Evolutionary conservation across 371 early-diverging fungal genomes (phyloP).

Genomic region (Circinella minor): DNA sequence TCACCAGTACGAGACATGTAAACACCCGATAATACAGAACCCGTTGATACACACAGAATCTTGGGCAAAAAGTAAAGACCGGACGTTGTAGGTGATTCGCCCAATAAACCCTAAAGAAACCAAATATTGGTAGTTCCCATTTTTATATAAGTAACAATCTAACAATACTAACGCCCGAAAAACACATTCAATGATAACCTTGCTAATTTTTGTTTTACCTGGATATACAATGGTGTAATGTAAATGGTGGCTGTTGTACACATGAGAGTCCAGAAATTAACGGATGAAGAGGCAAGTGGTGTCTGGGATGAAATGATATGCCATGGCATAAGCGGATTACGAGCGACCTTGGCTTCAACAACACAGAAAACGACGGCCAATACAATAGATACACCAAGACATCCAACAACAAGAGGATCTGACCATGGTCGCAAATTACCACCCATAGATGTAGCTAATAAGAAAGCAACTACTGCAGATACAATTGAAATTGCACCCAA

Average conservation of each 20-base stretch:
- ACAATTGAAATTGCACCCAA: slow-evolving; percentile 62
- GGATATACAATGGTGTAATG: slow-evolving; percentile 44
- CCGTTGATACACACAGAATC: slow-evolving; percentile 34
- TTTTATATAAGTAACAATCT: background rate
- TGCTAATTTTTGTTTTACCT: slow-evolving; percentile 16
- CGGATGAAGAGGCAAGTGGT: slow-evolving; percentile 41
- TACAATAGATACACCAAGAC: slow-evolving; percentile 54
- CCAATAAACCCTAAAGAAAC: slow-evolving; percentile 30
- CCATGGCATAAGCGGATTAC: slow-evolving; percentile 67
- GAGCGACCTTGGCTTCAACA: slow-evolving; percentile 62
- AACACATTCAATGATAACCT: background rate
- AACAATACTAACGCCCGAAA: background rate
- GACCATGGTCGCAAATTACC: slow-evolving; percentile 67
- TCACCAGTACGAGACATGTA: slow-evolving; percentile 54
- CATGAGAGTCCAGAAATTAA: slow-evolving; percentile 45
- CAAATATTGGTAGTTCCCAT: too few relatives aligned
- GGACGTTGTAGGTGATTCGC: slow-evolving; percentile 41
- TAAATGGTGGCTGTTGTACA: slow-evolving; percentile 36
- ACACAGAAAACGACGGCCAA: slow-evolving; percentile 53
- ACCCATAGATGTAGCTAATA: slow-evolving; percentile 69
- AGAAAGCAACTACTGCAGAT: slow-evolving; percentile 53
- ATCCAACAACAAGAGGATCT: slow-evolving; percentile 59
- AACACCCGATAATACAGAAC: slow-evolving; percentile 44
- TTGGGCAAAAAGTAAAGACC: slow-evolving; percentile 50
- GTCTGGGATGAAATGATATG: slow-evolving; percentile 42